Evolutionary conservation across 129 eudicot genomes (phyloP).

Genomic region (Pittosporum tobira): DNA sequence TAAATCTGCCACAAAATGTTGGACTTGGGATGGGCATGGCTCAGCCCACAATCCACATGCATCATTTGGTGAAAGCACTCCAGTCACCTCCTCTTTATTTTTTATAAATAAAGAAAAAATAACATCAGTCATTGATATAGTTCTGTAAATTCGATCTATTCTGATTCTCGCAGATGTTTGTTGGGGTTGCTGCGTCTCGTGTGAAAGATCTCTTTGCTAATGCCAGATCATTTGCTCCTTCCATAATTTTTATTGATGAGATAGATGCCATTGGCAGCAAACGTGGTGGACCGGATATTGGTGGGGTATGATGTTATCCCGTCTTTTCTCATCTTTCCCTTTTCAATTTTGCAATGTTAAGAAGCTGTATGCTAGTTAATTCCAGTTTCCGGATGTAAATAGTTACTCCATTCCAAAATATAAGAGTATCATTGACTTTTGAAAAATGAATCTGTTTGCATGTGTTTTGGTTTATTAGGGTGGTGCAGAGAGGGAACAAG

Average conservation of each 20-base stretch:
- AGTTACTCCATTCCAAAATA: no score
- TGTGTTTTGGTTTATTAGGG: conserved; percentile 41
- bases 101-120: no score
- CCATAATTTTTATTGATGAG: conserved; percentile 91
- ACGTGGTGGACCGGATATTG: conserved; percentile 99
- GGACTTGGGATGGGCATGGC: no score
- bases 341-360: background rate
- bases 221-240: conserved; percentile 85
- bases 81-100: no score
- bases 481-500: conserved; percentile 99
- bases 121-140: background rate
- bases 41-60: no score
- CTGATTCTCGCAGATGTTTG: conserved; percentile 68
- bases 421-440: no score
- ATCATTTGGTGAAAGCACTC: no score
- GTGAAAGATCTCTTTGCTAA: conserved; percentile 89
- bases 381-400: background rate
- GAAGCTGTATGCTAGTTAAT: background rate
- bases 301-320: conserved; percentile 57
- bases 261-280: conserved; percentile 97
- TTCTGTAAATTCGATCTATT: background rate
- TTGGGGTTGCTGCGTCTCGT: conserved; percentile 96
- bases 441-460: background rate
- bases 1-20: no score
- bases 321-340: conserved; percentile 1